Conservation (phyloP, 2,329 filamentous ascomycete species). For the Pseudopyricularia javanii region DNA sequence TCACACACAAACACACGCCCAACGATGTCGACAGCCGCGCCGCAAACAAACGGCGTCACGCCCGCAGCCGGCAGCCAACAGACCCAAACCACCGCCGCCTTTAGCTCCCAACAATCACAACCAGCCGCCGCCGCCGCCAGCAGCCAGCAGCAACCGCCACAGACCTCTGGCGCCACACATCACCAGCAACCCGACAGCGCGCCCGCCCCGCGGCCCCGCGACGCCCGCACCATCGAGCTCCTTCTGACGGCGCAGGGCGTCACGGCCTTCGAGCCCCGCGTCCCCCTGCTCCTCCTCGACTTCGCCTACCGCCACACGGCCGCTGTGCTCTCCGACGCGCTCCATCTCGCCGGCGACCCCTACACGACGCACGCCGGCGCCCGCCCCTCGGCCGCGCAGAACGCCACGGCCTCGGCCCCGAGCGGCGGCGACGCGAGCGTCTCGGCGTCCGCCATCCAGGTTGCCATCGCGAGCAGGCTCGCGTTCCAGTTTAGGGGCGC, state of each 20-base stretch:
- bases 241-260: conserved; percentile 70
- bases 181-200: conserved; percentile 12
- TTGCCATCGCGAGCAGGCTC: conserved; percentile 59
- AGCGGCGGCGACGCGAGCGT: conserved; percentile 42
- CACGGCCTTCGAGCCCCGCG: conserved; percentile 67
- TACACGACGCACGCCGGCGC: conserved; percentile 47
- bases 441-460: conserved; percentile 52
- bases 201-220: conserved; percentile 52
- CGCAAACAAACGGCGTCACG: conserved; percentile 1
- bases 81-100: conserved; percentile 1
- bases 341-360: conserved; percentile 57
- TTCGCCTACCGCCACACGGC: conserved; percentile 77
- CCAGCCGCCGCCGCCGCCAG: conserved; percentile 5
- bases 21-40: conserved; percentile 1
- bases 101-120: conserved; percentile 2
- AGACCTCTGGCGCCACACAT: conserved; percentile 9
- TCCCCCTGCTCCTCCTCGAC: conserved; percentile 72
- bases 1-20: neutral
- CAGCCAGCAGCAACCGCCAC: conserved; percentile 9
- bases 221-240: conserved; percentile 68
- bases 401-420: conserved; percentile 33
- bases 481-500: conserved; percentile 56
- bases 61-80: conserved; percentile 1
- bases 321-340: conserved; percentile 56
- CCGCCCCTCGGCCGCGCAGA: conserved; percentile 34